Conservation (phyloP, 2,329 filamentous ascomycete species). For the Gremmenia infestans region DNA sequence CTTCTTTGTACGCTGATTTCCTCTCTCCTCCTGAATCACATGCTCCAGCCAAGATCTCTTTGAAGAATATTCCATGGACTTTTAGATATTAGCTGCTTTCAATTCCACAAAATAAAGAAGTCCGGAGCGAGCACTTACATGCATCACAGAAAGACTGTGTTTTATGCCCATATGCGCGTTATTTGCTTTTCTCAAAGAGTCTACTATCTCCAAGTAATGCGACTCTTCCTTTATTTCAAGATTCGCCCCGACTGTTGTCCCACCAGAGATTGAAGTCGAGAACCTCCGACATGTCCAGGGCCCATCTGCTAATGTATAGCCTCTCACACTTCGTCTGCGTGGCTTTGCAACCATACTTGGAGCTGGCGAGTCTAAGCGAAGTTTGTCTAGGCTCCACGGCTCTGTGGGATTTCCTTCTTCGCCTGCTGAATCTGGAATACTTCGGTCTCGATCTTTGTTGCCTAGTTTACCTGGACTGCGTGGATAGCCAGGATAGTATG, state of each 20-base stretch:
- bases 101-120: background rate
- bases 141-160: conserved; percentile 1
- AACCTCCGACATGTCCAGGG: conserved; percentile 9
- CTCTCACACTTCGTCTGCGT: background rate
- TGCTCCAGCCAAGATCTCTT: background rate
- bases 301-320: conserved; percentile 6
- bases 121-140: background rate
- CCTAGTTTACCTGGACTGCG: background rate
- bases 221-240: background rate
- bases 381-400: background rate
- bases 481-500: background rate
- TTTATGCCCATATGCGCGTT: background rate
- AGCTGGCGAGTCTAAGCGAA: background rate
- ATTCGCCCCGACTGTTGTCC: background rate
- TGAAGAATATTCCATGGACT: background rate
- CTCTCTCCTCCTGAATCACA: background rate
- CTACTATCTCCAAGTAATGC: conserved; percentile 1
- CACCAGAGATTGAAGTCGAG: background rate
- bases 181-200: background rate
- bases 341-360: background rate
- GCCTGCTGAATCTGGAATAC: background rate
- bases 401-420: too few relatives aligned
- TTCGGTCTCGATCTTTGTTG: background rate
- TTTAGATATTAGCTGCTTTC: background rate
- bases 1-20: background rate